Evolutionary conservation across 192 early-diverging fungal genomes (phyloP), one percentile per base, ranked within the genome.

Genomic region (Coemansia biformis): DNA sequence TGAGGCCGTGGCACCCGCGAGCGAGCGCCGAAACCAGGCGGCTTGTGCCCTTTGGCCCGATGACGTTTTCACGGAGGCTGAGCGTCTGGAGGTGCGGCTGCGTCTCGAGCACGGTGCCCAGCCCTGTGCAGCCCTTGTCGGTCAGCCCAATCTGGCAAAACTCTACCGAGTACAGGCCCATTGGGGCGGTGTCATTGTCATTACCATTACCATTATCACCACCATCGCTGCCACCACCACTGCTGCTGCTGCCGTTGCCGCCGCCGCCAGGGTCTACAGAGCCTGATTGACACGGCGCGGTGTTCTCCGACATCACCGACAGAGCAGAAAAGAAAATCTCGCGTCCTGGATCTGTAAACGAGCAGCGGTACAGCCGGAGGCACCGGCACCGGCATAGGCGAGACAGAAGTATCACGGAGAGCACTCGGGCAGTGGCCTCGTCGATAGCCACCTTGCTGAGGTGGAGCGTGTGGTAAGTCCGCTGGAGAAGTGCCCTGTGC

Each of bases 271-370:
- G 21, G 10, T 41, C 39, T 41, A 19, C 39, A 19, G 39, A 19
- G 14, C 9, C 10, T 0, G 39, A 23, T 19, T 12, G 21, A 19
- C 18, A 19, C 16, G 18, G 18, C 21, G 24, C 5, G 5, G 38
- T 26, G 17, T 15, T 30, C 45, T 53, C 51, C 12, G 51, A 56
- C 57, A 59, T 54, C 26, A 55, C 50, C 5, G 64, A 59, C 8
- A 66, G 28, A 14, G 64, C 64, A 3, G 56, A 59, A 42, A 59
- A 66, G 22, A 66, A 28, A 3, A 66, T 54, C 17, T 59, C 55
- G 18, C 47, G 50, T 5, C 64, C 64, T 4, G 56, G 12, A 6
- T 54, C 51, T 1, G 64, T 66, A 26, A 66, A 59, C 19, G 64
- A 47, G 43, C 64, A 66, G 11, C 47, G 39, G 30, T 42, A 17